phyloP scores from a whole-genome alignment of 768 basidiomycete species.

The Suillus weaverae region DNA sequence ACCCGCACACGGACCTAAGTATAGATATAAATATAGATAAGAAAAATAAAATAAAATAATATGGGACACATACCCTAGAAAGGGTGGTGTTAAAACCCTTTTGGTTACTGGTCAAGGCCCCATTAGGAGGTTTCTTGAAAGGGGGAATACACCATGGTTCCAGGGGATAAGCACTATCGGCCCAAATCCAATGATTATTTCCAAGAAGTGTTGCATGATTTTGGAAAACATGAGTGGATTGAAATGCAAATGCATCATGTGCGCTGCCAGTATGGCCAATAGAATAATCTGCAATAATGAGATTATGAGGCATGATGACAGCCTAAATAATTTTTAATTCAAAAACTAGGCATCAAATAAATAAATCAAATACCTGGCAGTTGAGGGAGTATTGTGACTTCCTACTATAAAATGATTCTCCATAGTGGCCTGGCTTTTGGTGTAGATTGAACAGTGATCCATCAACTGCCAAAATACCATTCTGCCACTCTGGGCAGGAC shows the following conservation, averaged over 20 bases:
- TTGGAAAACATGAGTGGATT: slow-evolving; percentile 1
- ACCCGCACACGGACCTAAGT: slow-evolving; percentile 2
- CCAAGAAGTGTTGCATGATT: neutral
- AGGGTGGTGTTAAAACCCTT: neutral
- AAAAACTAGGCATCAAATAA: neutral
- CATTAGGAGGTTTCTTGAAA: slow-evolving; percentile 15
- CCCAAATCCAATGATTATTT: slow-evolving; percentile 9
- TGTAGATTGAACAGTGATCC: slow-evolving; percentile 28
- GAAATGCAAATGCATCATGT: slow-evolving; percentile 11
- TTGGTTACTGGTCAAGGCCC: neutral
- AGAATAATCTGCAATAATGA: slow-evolving; percentile 6
- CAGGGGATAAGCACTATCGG: slow-evolving; percentile 7
- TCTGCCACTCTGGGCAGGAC: slow-evolving; percentile 35
- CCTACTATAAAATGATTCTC: slow-evolving; percentile 15
- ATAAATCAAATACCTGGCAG: slow-evolving; percentile 13
- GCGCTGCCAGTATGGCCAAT: slow-evolving; percentile 7
- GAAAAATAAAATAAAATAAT: neutral
- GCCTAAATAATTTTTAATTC: neutral
- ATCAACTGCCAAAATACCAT: slow-evolving; percentile 40
- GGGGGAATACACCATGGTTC: slow-evolving; percentile 3
- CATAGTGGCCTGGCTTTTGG: slow-evolving; percentile 1
- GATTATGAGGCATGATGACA: slow-evolving; percentile 8
- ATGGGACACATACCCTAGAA: slow-evolving; percentile 1
- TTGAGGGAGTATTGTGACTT: slow-evolving; percentile 18
- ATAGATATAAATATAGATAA: too few relatives aligned